phyloP scores from a whole-genome alignment of 2,329 filamentous ascomycete species.

The Falciphora oryzae region DNA sequence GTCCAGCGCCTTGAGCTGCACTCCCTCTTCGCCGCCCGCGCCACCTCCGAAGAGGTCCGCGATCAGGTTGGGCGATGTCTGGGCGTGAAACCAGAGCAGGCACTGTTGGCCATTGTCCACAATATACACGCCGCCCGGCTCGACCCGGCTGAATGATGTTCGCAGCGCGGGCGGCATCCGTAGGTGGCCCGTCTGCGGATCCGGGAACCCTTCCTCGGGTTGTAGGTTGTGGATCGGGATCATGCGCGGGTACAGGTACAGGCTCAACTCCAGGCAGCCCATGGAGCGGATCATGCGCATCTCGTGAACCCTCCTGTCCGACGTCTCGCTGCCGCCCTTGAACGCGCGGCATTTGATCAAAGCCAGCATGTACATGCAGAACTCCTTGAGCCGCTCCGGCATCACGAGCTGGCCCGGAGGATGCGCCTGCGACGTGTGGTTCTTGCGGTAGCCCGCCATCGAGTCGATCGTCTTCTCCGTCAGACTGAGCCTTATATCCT shows the following conservation, averaged over 20 bases:
- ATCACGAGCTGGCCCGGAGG: conserved; percentile 90
- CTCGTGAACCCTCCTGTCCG: conserved; percentile 85
- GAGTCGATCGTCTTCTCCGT: conserved; percentile 93
- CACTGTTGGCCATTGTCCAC: conserved; percentile 93
- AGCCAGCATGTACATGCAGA: conserved; percentile 91
- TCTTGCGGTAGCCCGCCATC: conserved; percentile 84
- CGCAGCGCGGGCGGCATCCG: conserved; percentile 76
- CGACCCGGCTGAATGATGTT: conserved; percentile 79
- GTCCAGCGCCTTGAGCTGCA: conserved; percentile 69
- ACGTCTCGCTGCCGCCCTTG: conserved; percentile 86
- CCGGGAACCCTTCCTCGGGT: conserved; percentile 86
- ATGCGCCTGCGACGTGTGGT: conserved; percentile 75
- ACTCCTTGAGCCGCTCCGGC: conserved; percentile 93
- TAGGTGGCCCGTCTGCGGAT: conserved; percentile 76
- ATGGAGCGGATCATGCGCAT: conserved; percentile 86
- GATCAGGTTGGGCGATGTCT: conserved; percentile 88
- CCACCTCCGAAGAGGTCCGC: conserved; percentile 65
- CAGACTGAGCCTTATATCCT: conserved; percentile 76
- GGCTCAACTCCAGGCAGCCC: conserved; percentile 75
- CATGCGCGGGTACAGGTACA: conserved; percentile 94
- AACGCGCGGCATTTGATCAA: conserved; percentile 87
- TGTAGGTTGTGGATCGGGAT: conserved; percentile 86
- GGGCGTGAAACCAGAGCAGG: conserved; percentile 85
- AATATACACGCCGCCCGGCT: conserved; percentile 89
- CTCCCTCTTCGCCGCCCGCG: conserved; percentile 58